These are phyloP conservation scores for Xylaria flabelliformis DNA, from an alignment of 495 filamentous ascomycete species.

Conservation along the genomic window DNA sequence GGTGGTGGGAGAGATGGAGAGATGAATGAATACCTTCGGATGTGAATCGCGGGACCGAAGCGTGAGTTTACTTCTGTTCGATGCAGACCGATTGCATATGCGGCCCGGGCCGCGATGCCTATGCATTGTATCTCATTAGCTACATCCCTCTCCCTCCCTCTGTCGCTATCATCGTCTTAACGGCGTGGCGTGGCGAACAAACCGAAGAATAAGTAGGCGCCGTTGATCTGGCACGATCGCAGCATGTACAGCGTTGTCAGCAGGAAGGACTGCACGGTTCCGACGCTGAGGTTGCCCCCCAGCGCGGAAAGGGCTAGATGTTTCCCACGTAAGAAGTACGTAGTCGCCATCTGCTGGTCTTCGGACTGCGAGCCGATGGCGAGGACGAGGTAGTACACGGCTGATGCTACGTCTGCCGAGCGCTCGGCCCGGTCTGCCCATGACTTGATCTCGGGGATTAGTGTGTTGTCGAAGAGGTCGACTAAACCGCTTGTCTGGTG, in stretches of 20 bases:
- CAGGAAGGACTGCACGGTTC: conserved; percentile 64
- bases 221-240: conserved; percentile 65
- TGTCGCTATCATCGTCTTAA: not conserved
- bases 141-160: not conserved
- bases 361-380: conserved; percentile 66
- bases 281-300: conserved; percentile 61
- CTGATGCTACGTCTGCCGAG: conserved; percentile 52
- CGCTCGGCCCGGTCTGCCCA: conserved; percentile 38
- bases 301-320: conserved; percentile 62
- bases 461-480: conserved; percentile 47
- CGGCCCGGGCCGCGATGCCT: conserved; percentile 63
- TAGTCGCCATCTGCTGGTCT: conserved; percentile 55
- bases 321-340: conserved; percentile 63
- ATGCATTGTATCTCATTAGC: not conserved
- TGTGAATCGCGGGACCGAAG: conserved; percentile 57
- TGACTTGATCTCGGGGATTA: conserved; percentile 37
- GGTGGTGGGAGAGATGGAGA: not conserved
- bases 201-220: conserved; percentile 63
- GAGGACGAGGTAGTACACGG: conserved; percentile 64
- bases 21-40: conserved; percentile 44
- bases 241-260: conserved; percentile 68
- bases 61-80: conserved; percentile 65
- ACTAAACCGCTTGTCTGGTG: conserved; percentile 46
- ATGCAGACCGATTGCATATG: conserved; percentile 66
- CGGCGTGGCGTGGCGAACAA: conserved; percentile 20